These are phyloP conservation scores for Pseudopithomyces chartarum DNA, from an alignment of 2,329 filamentous ascomycete species.

Conservation along the genomic window DNA sequence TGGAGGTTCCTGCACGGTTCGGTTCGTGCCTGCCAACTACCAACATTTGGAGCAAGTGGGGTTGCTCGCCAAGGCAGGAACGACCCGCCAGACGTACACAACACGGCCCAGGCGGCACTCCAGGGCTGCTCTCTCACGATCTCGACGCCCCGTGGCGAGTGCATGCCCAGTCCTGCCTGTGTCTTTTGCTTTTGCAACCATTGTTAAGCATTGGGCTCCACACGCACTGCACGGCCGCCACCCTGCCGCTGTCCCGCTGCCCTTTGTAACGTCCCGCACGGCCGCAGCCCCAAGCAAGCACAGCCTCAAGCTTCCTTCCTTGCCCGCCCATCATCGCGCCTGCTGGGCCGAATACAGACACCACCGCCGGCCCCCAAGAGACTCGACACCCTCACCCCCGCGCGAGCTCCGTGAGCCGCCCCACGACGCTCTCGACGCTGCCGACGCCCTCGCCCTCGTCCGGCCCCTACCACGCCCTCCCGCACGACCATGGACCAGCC, in stretches of 20 bases:
- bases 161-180: not conserved
- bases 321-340: constrained; percentile 24
- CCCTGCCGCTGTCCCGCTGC: constrained; percentile 21
- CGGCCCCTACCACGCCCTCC: too few relatives aligned
- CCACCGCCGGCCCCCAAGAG: constrained; percentile 9
- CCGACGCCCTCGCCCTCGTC: constrained; percentile 15
- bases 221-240: constrained; percentile 15
- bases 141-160: not conserved
- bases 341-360: constrained; percentile 13
- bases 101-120: not conserved
- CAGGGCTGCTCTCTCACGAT: constrained; percentile 1
- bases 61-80: constrained; percentile 3
- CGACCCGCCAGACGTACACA: not conserved
- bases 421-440: constrained; percentile 4
- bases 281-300: constrained; percentile 23
- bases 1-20: not conserved
- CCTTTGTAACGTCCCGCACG: constrained; percentile 31
- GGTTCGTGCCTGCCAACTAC: constrained; percentile 1
- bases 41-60: constrained; percentile 1
- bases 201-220: constrained; percentile 25
- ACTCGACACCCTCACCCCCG: constrained; percentile 9
- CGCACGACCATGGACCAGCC: constrained; percentile 57
- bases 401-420: constrained; percentile 42
- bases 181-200: constrained; percentile 10
- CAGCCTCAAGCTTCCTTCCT: constrained; percentile 36